Evolutionary conservation across 2,329 filamentous ascomycete species (phyloP).

Genomic region (Epichloe coenophiala): DNA sequence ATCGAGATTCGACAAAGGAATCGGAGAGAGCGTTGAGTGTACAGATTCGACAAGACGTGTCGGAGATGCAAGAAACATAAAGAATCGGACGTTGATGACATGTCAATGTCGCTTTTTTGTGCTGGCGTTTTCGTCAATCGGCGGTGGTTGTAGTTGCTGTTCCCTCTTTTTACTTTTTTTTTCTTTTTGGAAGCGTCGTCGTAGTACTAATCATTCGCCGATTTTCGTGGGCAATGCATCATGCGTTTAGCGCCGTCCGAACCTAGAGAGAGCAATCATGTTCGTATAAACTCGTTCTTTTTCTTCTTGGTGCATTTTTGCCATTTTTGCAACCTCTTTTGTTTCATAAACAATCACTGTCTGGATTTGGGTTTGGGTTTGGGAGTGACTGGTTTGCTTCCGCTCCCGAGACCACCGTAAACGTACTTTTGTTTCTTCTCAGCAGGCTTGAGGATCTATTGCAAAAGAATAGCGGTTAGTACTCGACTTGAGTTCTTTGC

Average conservation of each 20-base stretch:
- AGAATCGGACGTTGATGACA: conserved; percentile 3
- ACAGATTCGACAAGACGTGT: conserved; percentile 8
- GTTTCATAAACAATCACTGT: conserved; percentile 6
- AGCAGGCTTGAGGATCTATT: conserved; percentile 91
- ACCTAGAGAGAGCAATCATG: conserved; percentile 66
- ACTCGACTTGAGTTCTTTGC: neutral
- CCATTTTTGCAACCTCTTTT: neutral
- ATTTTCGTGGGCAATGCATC: conserved; percentile 1
- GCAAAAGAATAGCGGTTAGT: neutral
- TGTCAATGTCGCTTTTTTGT: neutral
- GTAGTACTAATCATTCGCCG: conserved; percentile 11
- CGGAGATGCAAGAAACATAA: conserved; percentile 2
- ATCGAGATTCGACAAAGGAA: conserved; percentile 15
- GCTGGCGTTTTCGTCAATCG: conserved; percentile 1
- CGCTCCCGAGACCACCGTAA: conserved; percentile 54
- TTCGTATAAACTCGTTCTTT: conserved; percentile 39
- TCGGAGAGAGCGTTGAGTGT: conserved; percentile 7
- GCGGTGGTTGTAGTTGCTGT: conserved; percentile 10
- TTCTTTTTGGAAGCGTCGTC: neutral
- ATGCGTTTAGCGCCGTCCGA: conserved; percentile 72
- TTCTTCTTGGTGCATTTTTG: neutral
- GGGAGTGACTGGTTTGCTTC: conserved; percentile 14
- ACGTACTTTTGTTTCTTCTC: conserved; percentile 99
- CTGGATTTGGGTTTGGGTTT: conserved; percentile 12
- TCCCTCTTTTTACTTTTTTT: neutral